These are phyloP conservation scores for Tremella yokohamensis DNA, from an alignment of 768 basidiomycete species.

Conservation along the genomic window DNA sequence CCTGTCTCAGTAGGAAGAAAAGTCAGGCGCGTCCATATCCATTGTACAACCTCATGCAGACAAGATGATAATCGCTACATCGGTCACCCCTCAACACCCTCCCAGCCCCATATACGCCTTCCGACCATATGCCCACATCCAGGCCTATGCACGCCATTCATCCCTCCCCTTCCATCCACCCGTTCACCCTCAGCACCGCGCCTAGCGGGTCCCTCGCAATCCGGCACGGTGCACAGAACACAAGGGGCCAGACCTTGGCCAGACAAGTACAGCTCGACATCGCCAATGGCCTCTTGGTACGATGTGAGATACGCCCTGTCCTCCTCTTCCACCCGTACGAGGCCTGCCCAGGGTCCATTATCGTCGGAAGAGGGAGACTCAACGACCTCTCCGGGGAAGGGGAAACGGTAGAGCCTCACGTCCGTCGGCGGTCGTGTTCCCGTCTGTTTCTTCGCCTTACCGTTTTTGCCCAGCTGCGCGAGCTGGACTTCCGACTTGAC, in stretches of 20 bases:
- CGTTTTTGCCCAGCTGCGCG: not conserved
- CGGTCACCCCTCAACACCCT: conserved; percentile 8
- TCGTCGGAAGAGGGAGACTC: conserved; percentile 8
- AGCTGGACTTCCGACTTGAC: conserved; percentile 18
- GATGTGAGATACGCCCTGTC: conserved; percentile 31
- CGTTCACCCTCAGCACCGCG: conserved; percentile 47
- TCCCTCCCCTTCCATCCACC: conserved; percentile 43
- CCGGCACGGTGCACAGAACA: conserved; percentile 44
- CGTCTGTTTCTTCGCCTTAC: conserved; percentile 14
- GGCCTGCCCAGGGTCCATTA: conserved; percentile 14
- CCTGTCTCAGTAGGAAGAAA: too few species aligned
- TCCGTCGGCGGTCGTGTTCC: conserved; percentile 34
- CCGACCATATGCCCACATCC: conserved; percentile 49
- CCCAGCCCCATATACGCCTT: conserved; percentile 43
- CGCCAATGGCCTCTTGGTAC: conserved; percentile 38
- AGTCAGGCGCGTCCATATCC: too few species aligned
- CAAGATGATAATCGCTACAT: too few species aligned
- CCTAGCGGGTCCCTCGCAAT: conserved; percentile 46
- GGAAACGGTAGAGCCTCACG: conserved; percentile 47
- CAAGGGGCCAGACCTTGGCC: conserved; percentile 17
- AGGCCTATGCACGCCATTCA: conserved; percentile 38
- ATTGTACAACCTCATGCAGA: too few species aligned
- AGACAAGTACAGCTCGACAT: conserved; percentile 28
- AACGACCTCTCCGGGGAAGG: conserved; percentile 25
- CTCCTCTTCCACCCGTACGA: conserved; percentile 36